Conservation (phyloP, 352 stramenopile species). For the Salisapilia sapeloensis region DNA sequence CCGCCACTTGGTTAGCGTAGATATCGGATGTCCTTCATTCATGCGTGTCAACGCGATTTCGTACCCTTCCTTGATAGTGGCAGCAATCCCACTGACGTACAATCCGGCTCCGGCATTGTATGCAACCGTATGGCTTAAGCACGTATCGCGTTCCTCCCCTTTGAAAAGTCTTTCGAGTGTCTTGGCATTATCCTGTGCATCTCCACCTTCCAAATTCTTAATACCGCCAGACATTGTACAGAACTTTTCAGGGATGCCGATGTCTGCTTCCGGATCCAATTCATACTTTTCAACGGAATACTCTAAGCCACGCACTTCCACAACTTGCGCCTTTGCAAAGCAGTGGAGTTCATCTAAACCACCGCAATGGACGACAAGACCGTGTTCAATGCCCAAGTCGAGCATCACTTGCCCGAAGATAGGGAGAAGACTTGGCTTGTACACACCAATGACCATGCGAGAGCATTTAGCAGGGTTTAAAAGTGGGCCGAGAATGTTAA, state of each 20-base stretch:
- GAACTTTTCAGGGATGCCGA: conserved; percentile 82
- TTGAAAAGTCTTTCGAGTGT: conserved; percentile 77
- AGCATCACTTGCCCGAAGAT: conserved; percentile 72
- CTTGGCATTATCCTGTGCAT: conserved; percentile 88
- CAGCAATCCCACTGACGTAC: conserved; percentile 92
- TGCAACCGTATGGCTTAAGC: conserved; percentile 94
- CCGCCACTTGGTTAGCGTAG: conserved; percentile 46
- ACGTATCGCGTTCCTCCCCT: conserved; percentile 75
- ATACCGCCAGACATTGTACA: conserved; percentile 86
- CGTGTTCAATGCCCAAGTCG: conserved; percentile 91
- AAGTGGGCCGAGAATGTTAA: conserved; percentile 98
- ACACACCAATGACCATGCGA: conserved; percentile 96
- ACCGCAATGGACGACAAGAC: conserved; percentile 95
- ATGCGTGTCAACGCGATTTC: conserved; percentile 65
- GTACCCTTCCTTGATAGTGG: conserved; percentile 80
- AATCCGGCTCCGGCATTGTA: conserved; percentile 96
- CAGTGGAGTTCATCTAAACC: conserved; percentile 98
- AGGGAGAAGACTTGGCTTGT: conserved; percentile 85
- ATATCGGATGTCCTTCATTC: conserved; percentile 35
- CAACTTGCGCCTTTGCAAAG: conserved; percentile 77
- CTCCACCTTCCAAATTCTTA: conserved; percentile 90
- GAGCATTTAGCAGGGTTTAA: conserved; percentile 93
- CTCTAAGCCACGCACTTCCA: conserved; percentile 43
- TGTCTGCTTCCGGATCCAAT: conserved; percentile 22
- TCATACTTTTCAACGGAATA: conserved; percentile 21